These are phyloP conservation scores for Glaciozyma martinii DNA, from an alignment of 768 basidiomycete genomes.

Conservation along the genomic window DNA sequence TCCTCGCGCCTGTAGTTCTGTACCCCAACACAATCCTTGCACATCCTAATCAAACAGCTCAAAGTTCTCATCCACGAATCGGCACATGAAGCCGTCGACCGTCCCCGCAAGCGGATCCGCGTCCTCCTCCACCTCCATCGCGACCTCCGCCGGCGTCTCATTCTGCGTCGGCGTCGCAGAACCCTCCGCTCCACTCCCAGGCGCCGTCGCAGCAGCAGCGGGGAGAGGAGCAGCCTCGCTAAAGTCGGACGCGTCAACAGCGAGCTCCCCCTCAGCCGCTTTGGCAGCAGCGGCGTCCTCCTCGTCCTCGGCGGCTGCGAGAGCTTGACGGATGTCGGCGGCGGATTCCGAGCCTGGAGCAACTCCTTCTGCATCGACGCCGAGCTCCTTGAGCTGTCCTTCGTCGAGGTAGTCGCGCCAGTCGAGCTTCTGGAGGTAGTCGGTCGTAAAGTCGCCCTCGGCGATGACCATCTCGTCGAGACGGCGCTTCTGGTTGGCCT, in stretches of 20 bases:
- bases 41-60: slow-evolving; percentile 5
- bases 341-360: slow-evolving; percentile 31
- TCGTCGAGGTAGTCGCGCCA: slow-evolving; percentile 79
- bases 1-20: too few relatives aligned
- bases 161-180: slow-evolving; percentile 40
- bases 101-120: slow-evolving; percentile 56
- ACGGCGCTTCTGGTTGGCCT: slow-evolving; percentile 94
- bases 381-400: slow-evolving; percentile 41
- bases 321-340: slow-evolving; percentile 49
- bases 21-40: not conserved
- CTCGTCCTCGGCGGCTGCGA: slow-evolving; percentile 77
- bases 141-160: slow-evolving; percentile 44
- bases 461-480: slow-evolving; percentile 87
- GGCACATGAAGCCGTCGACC: slow-evolving; percentile 75
- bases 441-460: slow-evolving; percentile 66
- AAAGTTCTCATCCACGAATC: slow-evolving; percentile 41
- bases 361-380: slow-evolving; percentile 40
- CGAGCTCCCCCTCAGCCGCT: slow-evolving; percentile 69
- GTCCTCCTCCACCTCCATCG: slow-evolving; percentile 37
- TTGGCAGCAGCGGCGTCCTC: slow-evolving; percentile 79
- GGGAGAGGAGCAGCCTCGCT: slow-evolving; percentile 4
- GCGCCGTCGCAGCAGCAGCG: not conserved
- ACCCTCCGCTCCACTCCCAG: not conserved
- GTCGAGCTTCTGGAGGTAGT: slow-evolving; percentile 48
- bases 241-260: slow-evolving; percentile 54